Base-by-base conservation (phyloP, 805 yeast species). In the Suhomyces sp. region DNA sequence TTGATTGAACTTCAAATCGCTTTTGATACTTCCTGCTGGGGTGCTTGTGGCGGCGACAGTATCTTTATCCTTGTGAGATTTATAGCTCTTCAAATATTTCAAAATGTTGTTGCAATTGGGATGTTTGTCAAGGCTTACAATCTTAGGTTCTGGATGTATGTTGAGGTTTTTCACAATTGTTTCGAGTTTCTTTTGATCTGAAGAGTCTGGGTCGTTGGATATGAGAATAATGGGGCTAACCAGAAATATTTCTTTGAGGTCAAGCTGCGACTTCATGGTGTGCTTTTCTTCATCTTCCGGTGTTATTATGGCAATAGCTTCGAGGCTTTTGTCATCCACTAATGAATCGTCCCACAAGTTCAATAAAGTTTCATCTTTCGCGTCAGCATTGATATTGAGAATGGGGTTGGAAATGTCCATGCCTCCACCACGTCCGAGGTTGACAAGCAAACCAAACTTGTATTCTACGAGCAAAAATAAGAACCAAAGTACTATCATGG, bases 121-220 rank as follows among this genome's bases (percentile, higher is more conserved):
- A 54, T 71, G 76, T 48, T 63, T 67, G 21, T 53, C 55, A 41
- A 71, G 58, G 50, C 68, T 59, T 6, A 71, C 65, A 17, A 62
- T 57, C 47, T 63, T 62, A 24, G 74, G 70, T 53, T 69, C 72
- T 3, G 76, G 76, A 15, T 57, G 60, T 27, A 71, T 67, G 40
- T 59, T 61, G 24, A 71, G 53, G 20, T 53, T 58, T 19, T 52
- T 27, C 15, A 64, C 57, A 9, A 71, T 56, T 8, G 57, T 59
- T 40, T 57, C 61, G 4, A 58, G 58, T 45, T 37, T 37, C 27
- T 41, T 49, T 35, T 50, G 52, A n/a, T 45, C 50, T 13, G 48
- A 25, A 17, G 56, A 57, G 21, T 59, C 60, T 37, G 64, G 64
- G 47, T 63, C 61, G 46, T 63, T 56, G 25, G 70, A 54, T 3